Evolutionary conservation across 768 basidiomycete species (phyloP).

Genomic region (Suillus fuscotomentosus): DNA sequence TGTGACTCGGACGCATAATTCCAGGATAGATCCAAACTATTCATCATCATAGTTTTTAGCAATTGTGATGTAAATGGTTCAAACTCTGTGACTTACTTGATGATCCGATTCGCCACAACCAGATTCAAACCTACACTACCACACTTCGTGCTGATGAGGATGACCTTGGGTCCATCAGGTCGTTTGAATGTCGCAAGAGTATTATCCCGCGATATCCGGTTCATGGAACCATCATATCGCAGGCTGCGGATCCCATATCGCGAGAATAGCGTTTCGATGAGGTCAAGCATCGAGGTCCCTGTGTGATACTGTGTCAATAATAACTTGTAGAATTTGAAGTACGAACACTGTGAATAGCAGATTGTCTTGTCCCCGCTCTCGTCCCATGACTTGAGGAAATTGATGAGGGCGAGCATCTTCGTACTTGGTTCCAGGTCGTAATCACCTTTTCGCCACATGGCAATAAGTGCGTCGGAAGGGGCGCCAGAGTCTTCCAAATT

Average conservation of each 20-base stretch:
- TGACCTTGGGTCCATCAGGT: constrained; percentile 55
- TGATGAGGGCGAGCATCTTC: constrained; percentile 62
- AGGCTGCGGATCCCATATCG: constrained; percentile 57
- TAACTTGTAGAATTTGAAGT: background rate
- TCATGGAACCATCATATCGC: constrained; percentile 73
- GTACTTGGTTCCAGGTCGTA: constrained; percentile 64
- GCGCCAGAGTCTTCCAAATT: constrained; percentile 27
- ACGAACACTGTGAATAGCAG: constrained; percentile 64
- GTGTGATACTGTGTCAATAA: background rate
- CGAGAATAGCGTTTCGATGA: constrained; percentile 58
- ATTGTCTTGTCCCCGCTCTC: constrained; percentile 66
- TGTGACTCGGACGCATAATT: constrained; percentile 72
- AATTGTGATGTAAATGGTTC: background rate
- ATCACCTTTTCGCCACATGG: constrained; percentile 58
- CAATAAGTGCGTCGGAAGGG: constrained; percentile 44
- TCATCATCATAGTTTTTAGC: background rate
- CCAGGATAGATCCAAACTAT: constrained; percentile 72
- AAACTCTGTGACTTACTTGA: constrained; percentile 47
- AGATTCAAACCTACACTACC: constrained; percentile 73
- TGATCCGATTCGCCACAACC: constrained; percentile 64
- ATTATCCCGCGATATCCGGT: constrained; percentile 47
- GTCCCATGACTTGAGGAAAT: constrained; percentile 59
- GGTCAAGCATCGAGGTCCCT: constrained; percentile 77
- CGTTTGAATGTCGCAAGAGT: constrained; percentile 54
- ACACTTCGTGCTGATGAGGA: constrained; percentile 66